phyloP scores from a whole-genome alignment of 2,329 filamentous ascomycete genomes.

The Pseudogymnoascus sp. region DNA sequence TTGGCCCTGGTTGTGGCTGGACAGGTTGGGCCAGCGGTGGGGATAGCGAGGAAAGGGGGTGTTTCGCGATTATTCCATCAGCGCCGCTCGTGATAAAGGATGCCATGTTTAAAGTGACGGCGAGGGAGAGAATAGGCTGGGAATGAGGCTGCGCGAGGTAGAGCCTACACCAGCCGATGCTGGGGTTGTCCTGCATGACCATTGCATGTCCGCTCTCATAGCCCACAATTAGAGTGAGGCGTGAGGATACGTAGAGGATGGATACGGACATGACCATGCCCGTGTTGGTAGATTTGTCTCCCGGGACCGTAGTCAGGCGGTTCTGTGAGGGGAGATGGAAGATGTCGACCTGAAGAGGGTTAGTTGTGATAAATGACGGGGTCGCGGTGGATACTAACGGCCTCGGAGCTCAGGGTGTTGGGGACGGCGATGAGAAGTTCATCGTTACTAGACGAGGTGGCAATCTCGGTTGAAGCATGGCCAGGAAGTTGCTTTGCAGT shows the following conservation, averaged over 20 bases:
- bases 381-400: slow-evolving; percentile 36
- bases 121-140: slow-evolving; percentile 74
- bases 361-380: background rate
- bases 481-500: background rate
- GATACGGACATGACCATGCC: slow-evolving; percentile 87
- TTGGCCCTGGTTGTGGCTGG: background rate
- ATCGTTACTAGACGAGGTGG: slow-evolving; percentile 14
- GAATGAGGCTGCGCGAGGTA: slow-evolving; percentile 63
- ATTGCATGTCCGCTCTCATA: slow-evolving; percentile 79
- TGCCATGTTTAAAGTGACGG: slow-evolving; percentile 37
- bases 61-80: slow-evolving; percentile 69
- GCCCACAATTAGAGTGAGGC: slow-evolving; percentile 59
- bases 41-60: slow-evolving; percentile 46
- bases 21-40: background rate
- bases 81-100: slow-evolving; percentile 72
- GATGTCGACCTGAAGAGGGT: slow-evolving; percentile 58
- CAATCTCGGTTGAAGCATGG: background rate
- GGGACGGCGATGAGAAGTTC: slow-evolving; percentile 69
- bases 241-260: slow-evolving; percentile 42
- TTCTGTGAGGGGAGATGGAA: slow-evolving; percentile 70
- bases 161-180: slow-evolving; percentile 39
- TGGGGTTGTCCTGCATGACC: slow-evolving; percentile 38
- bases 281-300: slow-evolving; percentile 37
- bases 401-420: slow-evolving; percentile 64
- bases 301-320: slow-evolving; percentile 51